These are phyloP conservation scores for Curvularia eragrostidis DNA, from an alignment of 2,329 filamentous ascomycete genomes.

Conservation along the genomic window DNA sequence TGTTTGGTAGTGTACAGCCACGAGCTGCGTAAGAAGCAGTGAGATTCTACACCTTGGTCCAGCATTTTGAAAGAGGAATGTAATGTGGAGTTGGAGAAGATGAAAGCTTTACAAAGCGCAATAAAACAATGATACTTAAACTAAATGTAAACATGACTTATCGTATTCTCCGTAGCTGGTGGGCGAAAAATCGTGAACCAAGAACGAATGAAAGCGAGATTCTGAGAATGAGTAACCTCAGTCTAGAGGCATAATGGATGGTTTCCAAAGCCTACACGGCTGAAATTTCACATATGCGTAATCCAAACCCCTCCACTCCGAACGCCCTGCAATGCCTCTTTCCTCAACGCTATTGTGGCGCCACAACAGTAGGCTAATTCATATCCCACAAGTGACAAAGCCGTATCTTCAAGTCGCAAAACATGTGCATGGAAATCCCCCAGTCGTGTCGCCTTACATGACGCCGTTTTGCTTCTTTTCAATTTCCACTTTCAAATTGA, in stretches of 20 bases:
- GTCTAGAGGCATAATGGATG: not conserved
- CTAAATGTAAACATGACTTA: not conserved
- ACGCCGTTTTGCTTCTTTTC: conserved; percentile 51
- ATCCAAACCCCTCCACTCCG: conserved; percentile 14
- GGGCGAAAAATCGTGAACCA: not conserved
- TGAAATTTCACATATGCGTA: not conserved
- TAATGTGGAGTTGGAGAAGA: not conserved
- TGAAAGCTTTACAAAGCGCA: not conserved
- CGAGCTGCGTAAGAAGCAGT: not conserved
- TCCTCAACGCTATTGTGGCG: not conserved
- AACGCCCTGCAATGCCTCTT: conserved; percentile 33
- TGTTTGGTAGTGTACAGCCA: conserved; percentile 11
- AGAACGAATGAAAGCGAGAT: not conserved
- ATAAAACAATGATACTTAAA: not conserved
- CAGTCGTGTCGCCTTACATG: not conserved
- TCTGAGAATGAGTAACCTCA: not conserved
- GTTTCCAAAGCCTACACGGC: not conserved
- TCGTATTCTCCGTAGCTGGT: not conserved
- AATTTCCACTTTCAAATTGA: conserved; percentile 51
- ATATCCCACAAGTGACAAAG: not conserved
- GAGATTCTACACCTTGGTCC: not conserved
- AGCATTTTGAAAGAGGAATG: not conserved
- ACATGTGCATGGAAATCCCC: not conserved
- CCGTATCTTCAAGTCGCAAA: not conserved
- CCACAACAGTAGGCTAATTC: not conserved